phyloP scores from a whole-genome alignment of 352 stramenopile genomes.

The Phytophthora lateralis region DNA sequence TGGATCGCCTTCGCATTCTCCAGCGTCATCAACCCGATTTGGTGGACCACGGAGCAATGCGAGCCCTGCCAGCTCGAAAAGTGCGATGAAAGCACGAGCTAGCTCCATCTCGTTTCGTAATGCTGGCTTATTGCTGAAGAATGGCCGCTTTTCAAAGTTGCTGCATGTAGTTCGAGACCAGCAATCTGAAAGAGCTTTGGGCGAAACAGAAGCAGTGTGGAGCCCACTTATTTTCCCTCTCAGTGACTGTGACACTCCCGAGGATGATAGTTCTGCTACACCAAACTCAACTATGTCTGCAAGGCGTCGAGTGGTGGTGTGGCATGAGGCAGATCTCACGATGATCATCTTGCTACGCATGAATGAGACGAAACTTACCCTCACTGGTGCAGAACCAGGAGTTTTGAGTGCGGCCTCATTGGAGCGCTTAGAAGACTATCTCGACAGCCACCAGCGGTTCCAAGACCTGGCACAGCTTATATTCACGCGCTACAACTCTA shows the following conservation, averaged over 20 bases:
- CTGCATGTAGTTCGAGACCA: conserved; percentile 16
- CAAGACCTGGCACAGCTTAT: conserved; percentile 45
- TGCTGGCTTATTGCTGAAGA: conserved; percentile 51
- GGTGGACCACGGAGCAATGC: conserved; percentile 8
- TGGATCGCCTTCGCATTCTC: conserved; percentile 26
- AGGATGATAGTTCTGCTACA: not conserved
- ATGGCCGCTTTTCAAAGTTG: conserved; percentile 54
- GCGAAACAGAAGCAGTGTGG: conserved; percentile 48
- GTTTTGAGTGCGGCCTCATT: conserved; percentile 20
- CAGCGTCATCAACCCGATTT: conserved; percentile 17
- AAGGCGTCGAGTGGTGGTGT: conserved; percentile 42
- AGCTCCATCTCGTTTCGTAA: conserved; percentile 60
- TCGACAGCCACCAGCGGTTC: conserved; percentile 37
- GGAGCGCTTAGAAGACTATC: conserved; percentile 32
- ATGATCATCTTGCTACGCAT: conserved; percentile 44
- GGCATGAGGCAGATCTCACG: conserved; percentile 60
- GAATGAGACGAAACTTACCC: conserved; percentile 1
- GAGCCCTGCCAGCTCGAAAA: conserved; percentile 14
- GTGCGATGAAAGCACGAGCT: conserved; percentile 36
- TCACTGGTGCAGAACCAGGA: not conserved
- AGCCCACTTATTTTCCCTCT: conserved; percentile 44
- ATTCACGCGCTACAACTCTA: conserved; percentile 33
- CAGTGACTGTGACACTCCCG: not conserved
- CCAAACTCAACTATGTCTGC: not conserved
- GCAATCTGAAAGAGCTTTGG: conserved; percentile 5